Evolutionary conservation across 768 basidiomycete species (phyloP), one percentile per base, ranked within the genome.

Genomic region (Mycena kentingensis): DNA sequence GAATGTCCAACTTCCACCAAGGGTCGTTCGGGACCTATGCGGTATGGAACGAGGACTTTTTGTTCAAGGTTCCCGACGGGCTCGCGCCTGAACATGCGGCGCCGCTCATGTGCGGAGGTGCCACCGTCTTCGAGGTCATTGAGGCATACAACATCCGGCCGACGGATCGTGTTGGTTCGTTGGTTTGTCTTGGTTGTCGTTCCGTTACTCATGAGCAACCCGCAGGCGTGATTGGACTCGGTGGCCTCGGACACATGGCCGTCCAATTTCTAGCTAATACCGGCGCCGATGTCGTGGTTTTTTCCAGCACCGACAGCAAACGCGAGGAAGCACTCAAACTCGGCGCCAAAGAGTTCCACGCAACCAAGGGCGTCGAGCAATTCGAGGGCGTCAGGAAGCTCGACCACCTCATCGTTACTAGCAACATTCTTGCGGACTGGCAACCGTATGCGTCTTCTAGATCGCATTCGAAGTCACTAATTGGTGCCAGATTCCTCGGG

Each of bases 261-360:
- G 68, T 73, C 32, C 72, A 73, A 48, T 73, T 73, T 46, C 69
- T 70, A 3, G 54, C 68, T 31, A 73, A 70, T 57, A 74, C 73
- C 69, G 72, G 72, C 6, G 74, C 71, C 22, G 69, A 70, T 8
- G 71, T 72, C 5, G 65, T 73, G 41, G 72, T 67, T 6, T 67
- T 74, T 27, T 73, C 71, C 5, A 45, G 65, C 27, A 65, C 71
- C 1, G 65, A 70, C 4, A 42, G 31, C 22, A 74, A 73, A 47
- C 65, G 29, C 31, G 61, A 66, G 11, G 71, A 73, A 24, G 68
- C 73, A n/a, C 55, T 39, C 53, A 46, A 38, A 16, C 60, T 73
- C 0, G 72, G 72, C 3, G 73, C 72, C 0, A 60, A 51, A 5
- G 72, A 73, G 51, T 73, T 73, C 43, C 64, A 72, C 39, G 61